Evolutionary conservation across 1,284 basidiomycete genomes (phyloP).

Genomic region (Takashimella tepidaria): DNA sequence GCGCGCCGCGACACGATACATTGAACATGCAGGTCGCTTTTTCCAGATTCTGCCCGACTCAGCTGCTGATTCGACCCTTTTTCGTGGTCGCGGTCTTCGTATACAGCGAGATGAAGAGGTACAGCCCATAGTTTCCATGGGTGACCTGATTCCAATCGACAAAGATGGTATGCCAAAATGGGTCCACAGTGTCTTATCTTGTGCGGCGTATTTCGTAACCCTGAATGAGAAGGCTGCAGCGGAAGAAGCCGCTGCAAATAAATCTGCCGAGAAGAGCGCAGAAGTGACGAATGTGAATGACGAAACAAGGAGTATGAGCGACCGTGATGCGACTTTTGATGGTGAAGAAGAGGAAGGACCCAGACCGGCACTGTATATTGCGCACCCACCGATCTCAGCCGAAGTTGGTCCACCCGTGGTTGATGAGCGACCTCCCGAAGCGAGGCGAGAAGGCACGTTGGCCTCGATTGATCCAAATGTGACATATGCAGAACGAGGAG

Average conservation of each 20-base stretch:
- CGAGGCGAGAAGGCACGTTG: background rate
- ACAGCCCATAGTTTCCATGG: constrained; percentile 1
- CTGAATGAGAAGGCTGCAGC: constrained; percentile 10
- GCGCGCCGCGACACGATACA: constrained; percentile 42
- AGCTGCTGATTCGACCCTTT: constrained; percentile 24
- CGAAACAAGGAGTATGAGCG: background rate
- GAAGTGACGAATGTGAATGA: background rate
- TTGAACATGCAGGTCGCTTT: constrained; percentile 42
- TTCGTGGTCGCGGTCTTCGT: constrained; percentile 31
- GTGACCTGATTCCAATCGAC: constrained; percentile 19
- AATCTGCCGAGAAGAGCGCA: too few species aligned
- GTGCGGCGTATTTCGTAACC: constrained; percentile 33
- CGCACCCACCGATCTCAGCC: constrained; percentile 37
- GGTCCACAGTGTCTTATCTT: constrained; percentile 32
- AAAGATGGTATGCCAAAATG: constrained; percentile 27
- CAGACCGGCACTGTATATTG: constrained; percentile 30
- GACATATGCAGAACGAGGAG: constrained; percentile 31
- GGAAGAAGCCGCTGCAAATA: background rate
- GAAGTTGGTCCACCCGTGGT: constrained; percentile 24
- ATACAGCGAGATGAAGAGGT: constrained; percentile 33
- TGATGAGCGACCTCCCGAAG: constrained; percentile 12
- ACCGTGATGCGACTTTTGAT: constrained; percentile 1
- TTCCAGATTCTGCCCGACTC: constrained; percentile 19
- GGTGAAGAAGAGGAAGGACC: constrained; percentile 8
- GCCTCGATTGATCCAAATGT: background rate